Evolutionary conservation across 176 grass and related monocot species (phyloP), one percentile per base, ranked within the genome.

Genomic region (Lolium rigidum): DNA sequence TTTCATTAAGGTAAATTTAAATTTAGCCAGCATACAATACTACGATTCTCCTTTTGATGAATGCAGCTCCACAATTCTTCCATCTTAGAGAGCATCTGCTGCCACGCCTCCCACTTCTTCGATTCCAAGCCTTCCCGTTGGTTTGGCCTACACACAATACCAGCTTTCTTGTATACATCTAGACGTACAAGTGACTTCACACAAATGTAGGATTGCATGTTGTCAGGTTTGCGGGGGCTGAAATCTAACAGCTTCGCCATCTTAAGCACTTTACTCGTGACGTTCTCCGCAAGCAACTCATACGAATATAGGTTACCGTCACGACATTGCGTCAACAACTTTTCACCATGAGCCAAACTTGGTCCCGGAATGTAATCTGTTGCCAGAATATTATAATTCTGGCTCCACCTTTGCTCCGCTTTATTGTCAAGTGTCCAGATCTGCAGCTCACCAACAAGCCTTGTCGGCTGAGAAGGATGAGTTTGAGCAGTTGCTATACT

Each of bases 161-260:
- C 52, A 62, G 74, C 80, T 17, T 49, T 82, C 20, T n/a, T 65
- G 63, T 83, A 88, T 39, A 31, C 51, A 78, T 88, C 80, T 35
- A 88, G 61, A 10, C 13, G 39, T 44, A 88, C 80, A 70, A 83
- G 35, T 11, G 73, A 83, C 39, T 78, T 83, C 62, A 70, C 73
- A 48, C 5, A 52, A 12, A 56, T 48, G 39, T 70, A 83, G 12
- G 26, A 83, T 25, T 68, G 72, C 51, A 88, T 71, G 13, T 41
- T 65, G 20, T 15, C 2, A 2, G 48, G 2, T 14, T n/a, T 31
- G 6, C 6, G 14, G 62, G 63, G 74, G 28, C 51, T 57, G 49
- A 78, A 83, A 60, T 60, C 6, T 38, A 71, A 39, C 64, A 78
- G 25, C 52, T 70, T 83, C 9, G 38, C 41, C 64, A 62, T 41